Percentiles rank a stretch among this genome's conserved stretches.
phyloP scores from a whole-genome alignment of 192 early-diverging fungal genomes.

The Backusella westeae region DNA sequence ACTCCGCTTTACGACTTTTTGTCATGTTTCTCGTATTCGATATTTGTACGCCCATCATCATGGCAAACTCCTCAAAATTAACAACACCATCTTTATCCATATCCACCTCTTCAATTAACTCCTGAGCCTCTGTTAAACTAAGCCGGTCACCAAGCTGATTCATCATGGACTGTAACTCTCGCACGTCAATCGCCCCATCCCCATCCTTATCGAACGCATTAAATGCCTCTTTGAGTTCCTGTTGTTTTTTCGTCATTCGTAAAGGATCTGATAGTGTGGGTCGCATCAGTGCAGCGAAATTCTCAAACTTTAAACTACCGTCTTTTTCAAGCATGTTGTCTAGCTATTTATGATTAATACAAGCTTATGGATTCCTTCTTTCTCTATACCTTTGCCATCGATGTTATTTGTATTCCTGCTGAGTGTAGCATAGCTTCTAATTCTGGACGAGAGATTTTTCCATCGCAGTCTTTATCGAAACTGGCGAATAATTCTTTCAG shows the following conservation, averaged over 20 bases:
- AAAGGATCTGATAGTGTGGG: conserved; percentile 22
- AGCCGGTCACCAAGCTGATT: conserved; percentile 26
- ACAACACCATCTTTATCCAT: conserved; percentile 33
- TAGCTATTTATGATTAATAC: conserved; percentile 36
- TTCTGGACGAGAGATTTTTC: conserved; percentile 35
- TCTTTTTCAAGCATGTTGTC: conserved; percentile 50
- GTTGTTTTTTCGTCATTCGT: not conserved
- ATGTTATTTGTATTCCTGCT: conserved; percentile 47
- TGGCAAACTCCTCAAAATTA: conserved; percentile 33
- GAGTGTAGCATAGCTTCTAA: conserved; percentile 32
- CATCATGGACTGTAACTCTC: conserved; percentile 34
- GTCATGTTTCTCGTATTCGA: not conserved
- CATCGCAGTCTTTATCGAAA: conserved; percentile 51
- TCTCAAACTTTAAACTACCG: conserved; percentile 50
- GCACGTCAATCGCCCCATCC: conserved; percentile 24
- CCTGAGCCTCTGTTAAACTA: conserved; percentile 22
- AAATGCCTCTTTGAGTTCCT: conserved; percentile 35
- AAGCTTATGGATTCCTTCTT: conserved; percentile 50
- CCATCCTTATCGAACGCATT: conserved; percentile 36
- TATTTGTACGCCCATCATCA: conserved; percentile 31
- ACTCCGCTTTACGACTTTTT: not conserved
- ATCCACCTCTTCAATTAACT: conserved; percentile 30
- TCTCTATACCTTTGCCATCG: conserved; percentile 55
- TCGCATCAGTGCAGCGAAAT: conserved; percentile 61
- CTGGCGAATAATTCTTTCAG: conserved; percentile 37